Evolutionary conservation across 2,329 filamentous ascomycete genomes (phyloP), one percentile per base, ranked within the genome.

Genomic region (Pochonia chlamydosporia): DNA sequence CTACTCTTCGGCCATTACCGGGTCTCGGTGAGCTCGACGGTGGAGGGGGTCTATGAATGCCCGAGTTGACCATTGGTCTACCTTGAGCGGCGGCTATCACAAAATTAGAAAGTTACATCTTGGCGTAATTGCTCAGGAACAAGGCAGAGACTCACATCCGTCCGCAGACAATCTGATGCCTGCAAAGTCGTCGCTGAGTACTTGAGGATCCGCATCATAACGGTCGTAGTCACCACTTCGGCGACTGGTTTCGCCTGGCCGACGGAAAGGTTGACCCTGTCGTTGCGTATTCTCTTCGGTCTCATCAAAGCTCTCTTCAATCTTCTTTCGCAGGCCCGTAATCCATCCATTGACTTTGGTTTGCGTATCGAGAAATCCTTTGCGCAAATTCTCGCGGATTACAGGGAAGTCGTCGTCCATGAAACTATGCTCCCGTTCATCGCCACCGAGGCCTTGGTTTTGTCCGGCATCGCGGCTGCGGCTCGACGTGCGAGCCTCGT

Each of bases 351-450:
- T 97, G 58, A 99, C 87, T 62, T 88, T 95, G 47, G 81, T 84
- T 70, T 97, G 93, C 2, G 93, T 97, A 62, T 99, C 91, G 47
- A 90, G 61, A 69, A 99, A 99, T 4, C 93, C 93, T 70, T 97
- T 95, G 63, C 85, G 86, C 56, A 99, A 79, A 60, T 95, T 96
- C 63, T 96, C 89, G 55, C 84, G 85, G 62, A 99, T 96, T 43
- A 92, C 83, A 1, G 93, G 92, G 13, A 99, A 79, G 56, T 99
- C 93, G 59, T 99, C 93, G 58, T 99, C 93, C 57, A 97, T 81
- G 67, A 99, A 99, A 71, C 82, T 96, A 60, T 86, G 86, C 58
- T 96, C 89, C 41, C 79, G 81, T 43, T 89, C 84, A 13, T 82
- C 82, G 31, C 82, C 61, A 13, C 54, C 56, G 46, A 44, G 54